phyloP scores from a whole-genome alignment of 176 grass and related monocot species.

The Tuctoria greenei region DNA sequence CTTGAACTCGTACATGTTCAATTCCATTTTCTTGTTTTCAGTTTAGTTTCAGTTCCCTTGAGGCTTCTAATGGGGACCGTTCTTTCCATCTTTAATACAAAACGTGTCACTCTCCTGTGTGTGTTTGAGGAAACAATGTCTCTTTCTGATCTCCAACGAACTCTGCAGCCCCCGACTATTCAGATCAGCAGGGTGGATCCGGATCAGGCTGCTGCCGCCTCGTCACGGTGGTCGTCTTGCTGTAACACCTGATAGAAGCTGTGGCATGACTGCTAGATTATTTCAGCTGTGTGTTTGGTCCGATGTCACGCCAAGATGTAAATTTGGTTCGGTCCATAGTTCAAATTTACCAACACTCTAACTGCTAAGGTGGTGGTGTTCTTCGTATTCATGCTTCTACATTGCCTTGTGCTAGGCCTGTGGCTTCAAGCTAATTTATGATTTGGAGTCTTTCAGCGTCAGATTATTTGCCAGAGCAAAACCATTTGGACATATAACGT shows the following conservation, averaged over 20 bases:
- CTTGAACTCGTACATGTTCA: neutral
- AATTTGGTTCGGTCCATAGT: neutral
- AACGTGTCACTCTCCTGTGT: too few species aligned
- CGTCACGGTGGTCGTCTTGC: conserved; percentile 58
- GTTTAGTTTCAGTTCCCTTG: neutral
- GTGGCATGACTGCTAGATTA: neutral
- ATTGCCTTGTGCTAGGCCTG: neutral
- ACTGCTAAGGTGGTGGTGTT: neutral
- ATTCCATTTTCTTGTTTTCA: neutral
- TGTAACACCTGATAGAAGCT: conserved; percentile 19
- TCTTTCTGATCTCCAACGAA: conserved; percentile 26
- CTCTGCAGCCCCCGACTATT: conserved; percentile 55
- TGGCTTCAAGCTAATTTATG: neutral
- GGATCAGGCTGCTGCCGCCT: conserved; percentile 32
- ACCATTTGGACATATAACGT: neutral
- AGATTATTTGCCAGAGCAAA: neutral
- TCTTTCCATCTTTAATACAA: neutral
- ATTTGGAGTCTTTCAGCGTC: neutral
- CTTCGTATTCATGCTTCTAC: neutral
- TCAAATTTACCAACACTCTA: neutral
- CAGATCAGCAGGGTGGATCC: conserved; percentile 65
- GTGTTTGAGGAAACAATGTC: neutral
- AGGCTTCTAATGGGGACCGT: neutral
- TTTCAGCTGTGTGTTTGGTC: neutral
- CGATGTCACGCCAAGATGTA: neutral